Percentiles rank a stretch among this genome's conserved stretches.
phyloP scores from a whole-genome alignment of 208 protist genomes.

The Leishmania tropica region DNA sequence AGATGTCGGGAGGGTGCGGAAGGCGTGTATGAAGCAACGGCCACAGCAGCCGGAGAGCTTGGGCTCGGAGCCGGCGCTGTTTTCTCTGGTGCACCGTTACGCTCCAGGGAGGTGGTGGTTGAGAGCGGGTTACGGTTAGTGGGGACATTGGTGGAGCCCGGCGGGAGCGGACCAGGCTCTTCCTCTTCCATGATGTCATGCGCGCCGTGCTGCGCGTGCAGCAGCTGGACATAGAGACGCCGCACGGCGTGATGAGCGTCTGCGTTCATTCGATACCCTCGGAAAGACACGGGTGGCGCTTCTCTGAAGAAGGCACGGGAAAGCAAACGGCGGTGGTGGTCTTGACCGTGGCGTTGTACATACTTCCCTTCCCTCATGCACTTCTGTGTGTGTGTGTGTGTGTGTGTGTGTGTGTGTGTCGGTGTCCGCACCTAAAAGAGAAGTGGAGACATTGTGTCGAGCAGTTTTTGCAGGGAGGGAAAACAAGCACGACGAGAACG shows the following conservation, averaged over 20 bases:
- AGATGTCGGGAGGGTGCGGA: not conserved
- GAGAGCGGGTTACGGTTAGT: not conserved
- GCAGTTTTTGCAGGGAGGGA: not conserved
- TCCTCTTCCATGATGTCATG: not conserved
- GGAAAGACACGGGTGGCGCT: too few relatives aligned
- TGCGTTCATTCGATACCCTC: not conserved
- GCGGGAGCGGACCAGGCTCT: not conserved
- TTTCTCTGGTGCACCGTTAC: too few relatives aligned
- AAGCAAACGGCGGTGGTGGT: not conserved
- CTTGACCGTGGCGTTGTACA: not conserved
- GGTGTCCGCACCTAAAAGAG: not conserved
- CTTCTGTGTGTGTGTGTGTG: not conserved
- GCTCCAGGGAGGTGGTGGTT: not conserved
- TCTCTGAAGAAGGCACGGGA: not conserved
- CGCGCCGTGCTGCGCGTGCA: not conserved
- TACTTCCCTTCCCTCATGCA: not conserved
- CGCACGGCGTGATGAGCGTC: constrained; percentile 18
- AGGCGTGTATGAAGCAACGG: not conserved
- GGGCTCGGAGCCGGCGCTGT: not conserved
- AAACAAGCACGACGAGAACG: too few relatives aligned
- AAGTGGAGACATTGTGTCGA: not conserved
- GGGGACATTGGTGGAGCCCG: too few relatives aligned
- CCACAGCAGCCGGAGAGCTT: not conserved
- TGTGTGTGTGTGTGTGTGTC: not conserved
- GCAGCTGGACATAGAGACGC: constrained; percentile 16